Evolutionary conservation across 768 basidiomycete genomes (phyloP), one percentile per base, ranked within the genome.

Genomic region (Leccinum incarnatum): DNA sequence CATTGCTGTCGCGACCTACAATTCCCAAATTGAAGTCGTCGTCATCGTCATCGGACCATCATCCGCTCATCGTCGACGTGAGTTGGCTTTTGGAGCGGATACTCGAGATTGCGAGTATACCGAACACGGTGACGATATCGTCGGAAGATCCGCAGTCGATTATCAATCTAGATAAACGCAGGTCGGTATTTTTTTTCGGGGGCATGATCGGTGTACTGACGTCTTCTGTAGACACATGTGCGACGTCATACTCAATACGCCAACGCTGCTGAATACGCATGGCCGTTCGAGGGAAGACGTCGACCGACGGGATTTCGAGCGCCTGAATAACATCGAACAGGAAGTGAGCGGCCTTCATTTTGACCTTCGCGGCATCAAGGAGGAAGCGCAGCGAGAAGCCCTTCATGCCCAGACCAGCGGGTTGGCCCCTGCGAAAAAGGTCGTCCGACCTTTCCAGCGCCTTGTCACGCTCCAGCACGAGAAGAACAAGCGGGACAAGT

Each of bases 81-180:
- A 89, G 89, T 10, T 94, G 91, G 91, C 73, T 93, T 40, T 69
- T 94, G 57, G 92, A 94, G 69, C 82, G 90, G 47, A 82, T 93
- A 73, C 74, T 93, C 36, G 92, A 93, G 69, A 77, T 93, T 50
- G 82, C 93, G 58, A 84, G 86, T 27, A 80, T 85, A 53, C 86
- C 90, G 4, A 90, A 94, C 68, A 77, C 85, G 15, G 73, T 91
- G 8, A 81, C 84, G 50, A 78, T 83, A 15, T 67, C 78, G 1
- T 69, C 75, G n/a, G 79, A 80, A 36, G 83, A 84, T 60, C 78
- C 78, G 36, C 79, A 81, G 46, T 79, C 76, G 37, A 80, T 93
- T 37, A 81, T 94, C 48, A 93, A 92, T 67, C 84, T 92, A 63
- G 87, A 92, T 61, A 94, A 94, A 67, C 81, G 92, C 62, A 83